Base-by-base conservation (phyloP, 1,284 basidiomycete species). In the Neolentinus lepideus region DNA sequence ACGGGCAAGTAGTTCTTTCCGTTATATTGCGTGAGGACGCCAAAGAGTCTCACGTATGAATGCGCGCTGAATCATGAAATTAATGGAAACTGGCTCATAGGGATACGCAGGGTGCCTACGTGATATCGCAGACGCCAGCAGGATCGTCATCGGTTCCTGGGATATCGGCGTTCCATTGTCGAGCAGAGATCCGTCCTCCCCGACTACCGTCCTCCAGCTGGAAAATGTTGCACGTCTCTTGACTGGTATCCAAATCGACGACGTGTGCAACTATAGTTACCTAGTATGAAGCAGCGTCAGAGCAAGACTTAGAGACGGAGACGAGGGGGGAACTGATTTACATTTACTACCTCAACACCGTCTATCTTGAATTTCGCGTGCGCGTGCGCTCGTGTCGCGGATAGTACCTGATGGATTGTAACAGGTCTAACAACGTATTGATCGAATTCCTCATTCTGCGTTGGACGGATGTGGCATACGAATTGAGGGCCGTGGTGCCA, bases 281-380 rank as follows among this genome's bases (percentile, higher is more conserved):
- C 63, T 80, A 73, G 10, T 31, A 12, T 12, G 75, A 29, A 79
- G 71, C 53, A 80, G 66, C 31, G 16, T 54, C 26, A 47, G 19
- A 10, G 38, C 33, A 55, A 21, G 19, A 38, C 14, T 36, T 26
- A 11, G n/a, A 50, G 27, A 26, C n/a, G 12, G 47, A 8, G n/a
- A 50, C 25, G 8, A 12, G 27, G 16, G 16, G 33, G 14, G n/a
- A 43, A 24, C 11, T n/a, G 25, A 57, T 58, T 47, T 25, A 68
- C 67, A 25, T 52, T 55, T 16, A 61, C 43, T 21, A 82, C 66
- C 53, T 81, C 78, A 16, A 71, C 67, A 6, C 74, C 77, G 61
- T 85, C 81, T 52, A 86, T 77, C n/a, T 64, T 69, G 64, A 83
- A 84, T 24, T 80, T 76, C 1, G 79, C 74, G 52, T 80, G 77